Evolutionary conservation across 2,329 filamentous ascomycete genomes (phyloP).

Genomic region (Fusarium sp.): DNA sequence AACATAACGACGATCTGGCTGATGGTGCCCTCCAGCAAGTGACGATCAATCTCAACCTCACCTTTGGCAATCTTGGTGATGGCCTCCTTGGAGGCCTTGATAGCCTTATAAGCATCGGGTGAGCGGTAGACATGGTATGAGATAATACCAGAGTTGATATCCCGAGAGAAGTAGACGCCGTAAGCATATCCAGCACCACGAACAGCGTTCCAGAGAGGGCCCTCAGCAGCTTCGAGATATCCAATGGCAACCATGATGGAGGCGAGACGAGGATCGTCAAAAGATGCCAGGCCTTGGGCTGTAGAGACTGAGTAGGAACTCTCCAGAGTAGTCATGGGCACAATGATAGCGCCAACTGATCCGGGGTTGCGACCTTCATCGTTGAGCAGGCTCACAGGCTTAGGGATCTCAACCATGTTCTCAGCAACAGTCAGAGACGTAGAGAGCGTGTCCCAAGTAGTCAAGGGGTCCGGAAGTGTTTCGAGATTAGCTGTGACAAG

Average conservation of each 20-base stretch:
- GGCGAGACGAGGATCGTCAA: conserved; percentile 79
- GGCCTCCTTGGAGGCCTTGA: conserved; percentile 76
- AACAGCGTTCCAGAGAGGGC: conserved; percentile 91
- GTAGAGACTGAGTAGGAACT: conserved; percentile 87
- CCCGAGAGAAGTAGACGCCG: conserved; percentile 79
- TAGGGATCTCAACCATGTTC: conserved; percentile 74
- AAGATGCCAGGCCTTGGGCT: conserved; percentile 76
- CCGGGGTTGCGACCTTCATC: conserved; percentile 79
- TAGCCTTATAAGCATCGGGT: conserved; percentile 88
- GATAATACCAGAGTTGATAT: conserved; percentile 80
- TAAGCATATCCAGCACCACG: conserved; percentile 95
- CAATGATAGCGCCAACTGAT: conserved; percentile 74
- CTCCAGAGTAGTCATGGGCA: conserved; percentile 92
- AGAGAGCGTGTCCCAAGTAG: conserved; percentile 73
- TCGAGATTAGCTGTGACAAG: conserved; percentile 83
- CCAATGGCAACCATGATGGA: conserved; percentile 87
- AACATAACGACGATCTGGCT: conserved; percentile 86
- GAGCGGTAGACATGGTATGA: conserved; percentile 90
- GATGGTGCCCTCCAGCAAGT: conserved; percentile 88
- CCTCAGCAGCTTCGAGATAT: conserved; percentile 92
- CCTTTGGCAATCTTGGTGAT: conserved; percentile 79
- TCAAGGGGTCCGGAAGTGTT: conserved; percentile 77
- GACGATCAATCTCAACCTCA: conserved; percentile 74
- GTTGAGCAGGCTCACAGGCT: conserved; percentile 75
- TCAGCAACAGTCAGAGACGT: conserved; percentile 48